Conservation (phyloP, 164 flowering plant genomes). For the Vitis vinifera region ASM3070453v1 NC_081819.1:21598001-21598500, state of each 20-base stretch:
- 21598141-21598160: too few species aligned
- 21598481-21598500: not conserved
- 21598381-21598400: conserved; percentile 36
- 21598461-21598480: not conserved
- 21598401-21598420: not conserved
- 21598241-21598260: not conserved
- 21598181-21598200: too few species aligned
- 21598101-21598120: too few species aligned
- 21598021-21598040: too few species aligned
- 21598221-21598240: not conserved
- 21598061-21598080: too few species aligned
- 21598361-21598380: conserved; percentile 42
- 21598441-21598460: not conserved
- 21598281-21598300: conserved; percentile 89
- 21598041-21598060: too few species aligned
- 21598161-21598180: too few species aligned
- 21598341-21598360: conserved; percentile 47
- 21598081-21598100: too few species aligned
- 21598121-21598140: too few species aligned
- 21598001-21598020: too few species aligned
- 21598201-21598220: not conserved
- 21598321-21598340: conserved; percentile 65
- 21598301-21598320: conserved; percentile 97
- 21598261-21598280: conserved; percentile 93
- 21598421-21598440: conserved; percentile 1